phyloP scores from a whole-genome alignment of 148 eudicot species.

The Vaccinium macrocarpon region DNA sequence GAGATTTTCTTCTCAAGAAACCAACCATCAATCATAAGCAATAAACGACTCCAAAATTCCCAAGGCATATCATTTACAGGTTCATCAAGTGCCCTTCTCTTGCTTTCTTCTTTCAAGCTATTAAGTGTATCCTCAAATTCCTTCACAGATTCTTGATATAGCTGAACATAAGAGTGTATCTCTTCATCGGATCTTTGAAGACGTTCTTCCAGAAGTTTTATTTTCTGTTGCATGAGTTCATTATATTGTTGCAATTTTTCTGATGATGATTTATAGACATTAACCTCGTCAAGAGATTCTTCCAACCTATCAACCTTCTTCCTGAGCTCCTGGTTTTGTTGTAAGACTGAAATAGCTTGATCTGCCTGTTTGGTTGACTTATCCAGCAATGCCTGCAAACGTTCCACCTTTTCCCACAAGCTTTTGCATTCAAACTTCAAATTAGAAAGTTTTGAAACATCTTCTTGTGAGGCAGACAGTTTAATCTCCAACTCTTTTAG shows the following conservation, averaged over 20 bases:
- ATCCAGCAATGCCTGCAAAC: constrained; percentile 61
- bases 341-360: constrained; percentile 67
- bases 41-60: constrained; percentile 83
- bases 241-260: constrained; percentile 74
- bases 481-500: constrained; percentile 68
- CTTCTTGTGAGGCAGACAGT: constrained; percentile 61
- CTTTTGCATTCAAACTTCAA: constrained; percentile 61
- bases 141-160: constrained; percentile 82
- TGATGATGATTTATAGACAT: constrained; percentile 55
- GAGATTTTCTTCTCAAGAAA: constrained; percentile 74
- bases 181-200: constrained; percentile 85
- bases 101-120: constrained; percentile 65
- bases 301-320: constrained; percentile 79
- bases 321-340: constrained; percentile 81
- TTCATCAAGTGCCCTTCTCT: constrained; percentile 44
- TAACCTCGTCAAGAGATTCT: constrained; percentile 72
- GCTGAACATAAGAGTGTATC: constrained; percentile 65
- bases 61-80: constrained; percentile 75
- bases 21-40: constrained; percentile 94
- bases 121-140: constrained; percentile 81
- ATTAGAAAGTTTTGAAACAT: constrained; percentile 50
- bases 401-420: constrained; percentile 67
- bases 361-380: constrained; percentile 84
- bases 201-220: constrained; percentile 77
- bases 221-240: constrained; percentile 75